phyloP scores from a whole-genome alignment of 257 asterid species.

The Gentiana straminea region DNA sequence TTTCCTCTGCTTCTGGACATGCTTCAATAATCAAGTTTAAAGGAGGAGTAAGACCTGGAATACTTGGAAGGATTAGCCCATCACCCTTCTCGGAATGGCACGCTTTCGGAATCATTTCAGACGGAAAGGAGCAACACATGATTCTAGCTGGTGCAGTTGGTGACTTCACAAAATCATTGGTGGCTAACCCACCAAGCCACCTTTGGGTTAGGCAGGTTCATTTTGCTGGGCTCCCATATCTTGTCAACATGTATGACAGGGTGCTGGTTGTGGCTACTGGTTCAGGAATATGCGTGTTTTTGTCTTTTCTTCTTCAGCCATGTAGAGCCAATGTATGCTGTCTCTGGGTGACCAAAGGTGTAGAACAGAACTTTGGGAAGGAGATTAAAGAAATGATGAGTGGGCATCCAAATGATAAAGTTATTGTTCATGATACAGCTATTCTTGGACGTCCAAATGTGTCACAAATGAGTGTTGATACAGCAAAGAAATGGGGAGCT shows the following conservation, averaged over 20 bases:
- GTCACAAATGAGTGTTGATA: conserved; percentile 30
- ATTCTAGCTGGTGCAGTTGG: conserved; percentile 63
- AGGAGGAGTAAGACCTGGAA: conserved; percentile 44
- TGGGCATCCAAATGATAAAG: conserved; percentile 32
- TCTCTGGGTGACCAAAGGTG: conserved; percentile 49
- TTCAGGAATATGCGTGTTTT: conserved; percentile 47
- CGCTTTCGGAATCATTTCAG: conserved; percentile 53
- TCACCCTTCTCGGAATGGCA: conserved; percentile 64
- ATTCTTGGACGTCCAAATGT: conserved; percentile 43
- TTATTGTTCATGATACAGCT: conserved; percentile 44
- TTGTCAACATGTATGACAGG: conserved; percentile 38
- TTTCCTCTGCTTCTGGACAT: conserved; percentile 49
- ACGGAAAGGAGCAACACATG: conserved; percentile 39
- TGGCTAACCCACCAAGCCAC: conserved; percentile 29
- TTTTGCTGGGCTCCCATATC: conserved; percentile 46
- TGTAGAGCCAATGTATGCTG: conserved; percentile 33
- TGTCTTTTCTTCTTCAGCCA: conserved; percentile 46
- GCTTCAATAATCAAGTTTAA: conserved; percentile 43
- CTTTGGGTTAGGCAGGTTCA: conserved; percentile 49
- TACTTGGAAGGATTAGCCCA: conserved; percentile 48
- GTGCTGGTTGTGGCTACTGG: conserved; percentile 52
- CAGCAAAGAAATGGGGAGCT: conserved; percentile 32
- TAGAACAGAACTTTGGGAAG: conserved; percentile 38
- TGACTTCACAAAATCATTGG: conserved; percentile 44
- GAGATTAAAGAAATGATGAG: conserved; percentile 36